These are phyloP conservation scores for Aspergillus funiculosus DNA, from an alignment of 495 filamentous ascomycete genomes.

Conservation along the genomic window DNA sequence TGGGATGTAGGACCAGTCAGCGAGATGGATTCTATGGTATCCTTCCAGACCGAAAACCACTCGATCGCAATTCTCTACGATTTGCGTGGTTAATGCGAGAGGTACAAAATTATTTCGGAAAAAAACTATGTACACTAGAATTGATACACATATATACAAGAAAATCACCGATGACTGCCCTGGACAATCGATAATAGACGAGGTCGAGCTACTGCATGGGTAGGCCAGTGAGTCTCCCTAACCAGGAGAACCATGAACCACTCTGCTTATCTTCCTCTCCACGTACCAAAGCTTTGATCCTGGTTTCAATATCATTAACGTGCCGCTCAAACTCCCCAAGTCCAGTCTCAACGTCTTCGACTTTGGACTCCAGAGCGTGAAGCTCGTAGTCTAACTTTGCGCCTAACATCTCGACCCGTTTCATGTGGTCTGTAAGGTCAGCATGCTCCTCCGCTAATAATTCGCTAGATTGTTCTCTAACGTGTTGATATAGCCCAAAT, in stretches of 20 bases:
- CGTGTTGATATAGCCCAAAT: constrained; percentile 54
- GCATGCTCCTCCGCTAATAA: constrained; percentile 61
- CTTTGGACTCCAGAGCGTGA: constrained; percentile 67
- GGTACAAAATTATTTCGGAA: constrained; percentile 11
- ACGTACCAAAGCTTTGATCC: constrained; percentile 63
- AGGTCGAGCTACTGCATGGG: constrained; percentile 2
- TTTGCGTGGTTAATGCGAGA: constrained; percentile 2
- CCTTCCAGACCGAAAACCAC: too few species aligned
- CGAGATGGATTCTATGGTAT: too few species aligned
- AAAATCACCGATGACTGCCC: neutral
- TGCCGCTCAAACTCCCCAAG: constrained; percentile 74
- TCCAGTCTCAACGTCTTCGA: constrained; percentile 83
- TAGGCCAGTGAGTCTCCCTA: constrained; percentile 36
- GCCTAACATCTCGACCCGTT: constrained; percentile 74
- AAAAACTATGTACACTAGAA: constrained; percentile 27
- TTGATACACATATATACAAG: constrained; percentile 13
- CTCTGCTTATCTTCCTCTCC: constrained; percentile 58
- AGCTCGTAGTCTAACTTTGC: constrained; percentile 96
- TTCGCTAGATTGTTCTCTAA: constrained; percentile 61
- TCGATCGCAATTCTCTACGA: too few species aligned
- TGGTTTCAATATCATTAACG: constrained; percentile 70
- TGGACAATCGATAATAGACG: neutral
- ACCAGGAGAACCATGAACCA: constrained; percentile 49
- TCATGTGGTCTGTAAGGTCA: constrained; percentile 64
- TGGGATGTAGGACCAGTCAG: too few species aligned